phyloP scores from a whole-genome alignment of 2,329 filamentous ascomycete genomes.

The Torrubiella hemipterigena region DNA sequence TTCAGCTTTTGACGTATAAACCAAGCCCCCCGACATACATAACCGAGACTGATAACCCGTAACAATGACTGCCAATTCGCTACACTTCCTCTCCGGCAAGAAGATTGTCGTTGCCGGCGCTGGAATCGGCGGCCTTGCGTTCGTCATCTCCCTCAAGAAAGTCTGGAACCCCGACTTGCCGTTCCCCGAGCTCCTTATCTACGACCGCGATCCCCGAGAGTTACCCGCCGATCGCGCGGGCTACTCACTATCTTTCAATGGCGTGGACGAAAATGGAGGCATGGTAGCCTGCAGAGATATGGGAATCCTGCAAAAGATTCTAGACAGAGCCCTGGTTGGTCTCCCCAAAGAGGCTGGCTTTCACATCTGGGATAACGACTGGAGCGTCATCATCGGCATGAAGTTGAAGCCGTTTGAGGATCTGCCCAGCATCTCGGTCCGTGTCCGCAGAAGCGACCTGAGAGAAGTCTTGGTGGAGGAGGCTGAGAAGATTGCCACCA shows the following conservation, averaged over 20 bases:
- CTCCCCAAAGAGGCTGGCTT: conserved; percentile 12
- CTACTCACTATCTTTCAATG: conserved; percentile 20
- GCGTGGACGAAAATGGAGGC: conserved; percentile 14
- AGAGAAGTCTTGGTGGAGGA: conserved; percentile 14
- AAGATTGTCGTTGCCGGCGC: conserved; percentile 24
- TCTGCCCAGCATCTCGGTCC: conserved; percentile 14
- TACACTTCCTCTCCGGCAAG: conserved; percentile 17
- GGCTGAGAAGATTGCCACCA: conserved; percentile 6
- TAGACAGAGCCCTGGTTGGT: conserved; percentile 13
- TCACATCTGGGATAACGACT: conserved; percentile 20
- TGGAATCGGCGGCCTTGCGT: conserved; percentile 26
- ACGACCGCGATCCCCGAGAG: conserved; percentile 21
- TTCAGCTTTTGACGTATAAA: background rate
- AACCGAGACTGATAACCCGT: no score
- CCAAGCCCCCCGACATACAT: no score
- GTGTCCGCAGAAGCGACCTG: conserved; percentile 17
- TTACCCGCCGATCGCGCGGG: conserved; percentile 14
- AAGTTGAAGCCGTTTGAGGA: conserved; percentile 10
- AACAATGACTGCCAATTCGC: conserved; percentile 1
- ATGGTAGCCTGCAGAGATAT: conserved; percentile 21
- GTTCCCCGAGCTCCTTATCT: conserved; percentile 19
- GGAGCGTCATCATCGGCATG: conserved; percentile 15
- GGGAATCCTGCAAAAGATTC: conserved; percentile 17
- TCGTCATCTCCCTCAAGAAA: conserved; percentile 21
- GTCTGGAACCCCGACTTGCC: conserved; percentile 15